Conservation (phyloP, 148 eudicot genomes). For the Dianthus caryophyllus region DNA sequence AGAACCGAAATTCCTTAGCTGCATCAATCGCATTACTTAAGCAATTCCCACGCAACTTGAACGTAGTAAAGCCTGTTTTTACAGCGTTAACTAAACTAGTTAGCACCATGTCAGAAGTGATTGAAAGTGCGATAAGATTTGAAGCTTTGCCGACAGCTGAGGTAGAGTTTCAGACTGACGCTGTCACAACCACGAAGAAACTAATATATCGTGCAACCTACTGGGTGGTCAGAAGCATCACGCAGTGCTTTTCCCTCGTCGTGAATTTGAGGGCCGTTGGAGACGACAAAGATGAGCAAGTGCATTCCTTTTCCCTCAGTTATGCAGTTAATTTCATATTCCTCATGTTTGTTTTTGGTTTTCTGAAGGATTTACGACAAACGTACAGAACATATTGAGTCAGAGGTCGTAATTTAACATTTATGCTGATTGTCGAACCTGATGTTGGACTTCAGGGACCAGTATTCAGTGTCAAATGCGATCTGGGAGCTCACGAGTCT, state of each 20-base stretch:
- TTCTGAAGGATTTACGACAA: too few species aligned
- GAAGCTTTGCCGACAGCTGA: slow-evolving; percentile 38
- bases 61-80: slow-evolving; percentile 29
- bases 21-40: slow-evolving; percentile 42
- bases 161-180: slow-evolving; percentile 33
- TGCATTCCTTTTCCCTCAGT: slow-evolving; percentile 55
- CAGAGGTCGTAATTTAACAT: too few species aligned
- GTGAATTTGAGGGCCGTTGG: slow-evolving; percentile 35
- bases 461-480: slow-evolving; percentile 28
- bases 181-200: slow-evolving; percentile 26
- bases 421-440: slow-evolving; percentile 1
- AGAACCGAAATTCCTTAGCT: slow-evolving; percentile 41
- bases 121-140: slow-evolving; percentile 34
- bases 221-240: slow-evolving; percentile 56
- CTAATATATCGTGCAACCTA: slow-evolving; percentile 48
- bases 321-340: not conserved
- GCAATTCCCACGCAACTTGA: slow-evolving; percentile 31
- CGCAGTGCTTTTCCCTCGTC: slow-evolving; percentile 44
- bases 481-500: slow-evolving; percentile 53
- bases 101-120: slow-evolving; percentile 33
- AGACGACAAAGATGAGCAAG: slow-evolving; percentile 50
- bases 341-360: not conserved
- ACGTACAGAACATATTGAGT: too few species aligned
- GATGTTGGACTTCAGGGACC: slow-evolving; percentile 31
- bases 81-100: slow-evolving; percentile 33